Percentiles rank a stretch among this genome's conserved stretches.
phyloP scores from a whole-genome alignment of 129 eudicot genomes.

The Arctium minus region DNA sequence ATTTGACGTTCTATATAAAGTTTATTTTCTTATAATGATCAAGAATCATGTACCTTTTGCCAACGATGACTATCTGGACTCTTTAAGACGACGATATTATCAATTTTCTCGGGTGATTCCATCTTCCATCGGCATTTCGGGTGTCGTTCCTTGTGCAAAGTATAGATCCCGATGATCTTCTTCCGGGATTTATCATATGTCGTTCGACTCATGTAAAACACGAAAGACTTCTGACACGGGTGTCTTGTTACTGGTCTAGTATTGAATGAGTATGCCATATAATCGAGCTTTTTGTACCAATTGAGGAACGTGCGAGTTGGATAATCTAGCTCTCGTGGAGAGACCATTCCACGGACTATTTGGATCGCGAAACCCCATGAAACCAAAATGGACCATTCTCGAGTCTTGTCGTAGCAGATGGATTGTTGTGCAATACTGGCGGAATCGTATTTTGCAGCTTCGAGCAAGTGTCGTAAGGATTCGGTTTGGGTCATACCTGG shows the following conservation, averaged over 20 bases:
- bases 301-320: conserved; percentile 40
- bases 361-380: conserved; percentile 65
- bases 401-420: conserved; percentile 40
- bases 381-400: conserved; percentile 43
- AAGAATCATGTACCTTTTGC: conserved; percentile 38
- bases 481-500: conserved; percentile 28
- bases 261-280: conserved; percentile 28
- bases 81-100: conserved; percentile 32
- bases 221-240: conserved; percentile 31
- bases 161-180: conserved; percentile 31
- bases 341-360: conserved; percentile 27
- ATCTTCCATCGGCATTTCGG: conserved; percentile 22
- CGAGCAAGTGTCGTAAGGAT: conserved; percentile 33
- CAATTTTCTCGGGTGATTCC: conserved; percentile 20
- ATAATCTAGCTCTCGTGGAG: conserved; percentile 37
- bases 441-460: conserved; percentile 40
- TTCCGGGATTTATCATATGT: not conserved
- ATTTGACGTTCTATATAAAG: not conserved
- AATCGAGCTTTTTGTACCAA: conserved; percentile 36
- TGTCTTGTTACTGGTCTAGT: conserved; percentile 20
- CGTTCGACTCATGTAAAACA: conserved; percentile 23
- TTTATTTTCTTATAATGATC: not conserved
- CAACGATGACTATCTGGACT: conserved; percentile 37
- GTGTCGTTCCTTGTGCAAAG: not conserved
- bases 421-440: conserved; percentile 59